These are phyloP conservation scores for Penstemon eatonii DNA, from an alignment of 257 asterid species.

Conservation along the genomic window DNA sequence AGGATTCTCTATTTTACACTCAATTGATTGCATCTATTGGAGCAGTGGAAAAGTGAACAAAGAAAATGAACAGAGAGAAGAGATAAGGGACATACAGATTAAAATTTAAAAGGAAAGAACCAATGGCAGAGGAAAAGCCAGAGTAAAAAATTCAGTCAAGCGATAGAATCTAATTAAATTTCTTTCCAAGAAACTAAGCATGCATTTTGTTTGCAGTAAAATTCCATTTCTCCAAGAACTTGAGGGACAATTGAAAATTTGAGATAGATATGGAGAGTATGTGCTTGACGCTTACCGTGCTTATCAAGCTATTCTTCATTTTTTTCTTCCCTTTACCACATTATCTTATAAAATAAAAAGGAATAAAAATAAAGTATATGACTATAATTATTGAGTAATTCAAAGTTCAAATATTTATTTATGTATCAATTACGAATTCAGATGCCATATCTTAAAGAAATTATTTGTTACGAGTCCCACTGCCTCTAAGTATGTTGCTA, in stretches of 20 bases:
- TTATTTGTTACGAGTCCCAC: background rate
- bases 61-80: background rate
- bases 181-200: background rate
- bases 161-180: background rate
- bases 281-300: background rate
- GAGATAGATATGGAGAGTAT: background rate
- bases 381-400: background rate
- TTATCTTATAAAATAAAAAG: background rate
- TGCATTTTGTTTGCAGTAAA: slow-evolving; percentile 1
- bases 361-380: background rate
- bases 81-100: background rate
- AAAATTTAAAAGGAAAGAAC: background rate
- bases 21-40: background rate
- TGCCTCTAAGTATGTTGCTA: background rate
- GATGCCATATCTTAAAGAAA: background rate
- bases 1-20: background rate
- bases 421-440: slow-evolving; percentile 3
- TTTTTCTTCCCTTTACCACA: background rate
- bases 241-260: background rate
- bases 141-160: background rate
- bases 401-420: no score
- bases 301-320: background rate
- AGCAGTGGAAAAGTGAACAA: background rate
- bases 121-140: background rate
- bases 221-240: background rate